phyloP scores from a whole-genome alignment of 345 rosid species.

The Euphorbia tirucalli region DNA sequence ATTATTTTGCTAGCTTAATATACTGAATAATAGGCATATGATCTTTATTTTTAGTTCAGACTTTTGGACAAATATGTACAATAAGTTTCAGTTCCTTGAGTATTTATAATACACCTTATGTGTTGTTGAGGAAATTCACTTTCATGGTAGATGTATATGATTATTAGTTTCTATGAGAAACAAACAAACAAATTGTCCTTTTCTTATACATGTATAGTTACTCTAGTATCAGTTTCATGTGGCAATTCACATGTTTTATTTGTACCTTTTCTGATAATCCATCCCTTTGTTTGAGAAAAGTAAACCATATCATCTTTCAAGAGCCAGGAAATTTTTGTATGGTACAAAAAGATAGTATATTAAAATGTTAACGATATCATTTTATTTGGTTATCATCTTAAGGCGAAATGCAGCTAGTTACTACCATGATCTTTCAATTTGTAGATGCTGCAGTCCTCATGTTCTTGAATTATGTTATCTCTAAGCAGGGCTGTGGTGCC shows the following conservation, averaged over 20 bases:
- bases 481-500: conserved; percentile 99
- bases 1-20: not conserved
- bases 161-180: not conserved
- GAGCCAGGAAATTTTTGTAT: not conserved
- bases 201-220: not conserved
- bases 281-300: not conserved
- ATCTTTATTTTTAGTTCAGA: not conserved
- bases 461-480: conserved; percentile 47
- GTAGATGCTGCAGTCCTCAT: conserved; percentile 41
- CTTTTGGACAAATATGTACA: not conserved
- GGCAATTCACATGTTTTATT: not conserved
- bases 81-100: not conserved
- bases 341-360: not conserved
- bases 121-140: not conserved
- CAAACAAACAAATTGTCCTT: not conserved
- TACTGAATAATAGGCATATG: not conserved
- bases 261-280: not conserved
- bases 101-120: not conserved
- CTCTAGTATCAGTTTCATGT: not conserved
- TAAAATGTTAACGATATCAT: not conserved
- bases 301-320: not conserved
- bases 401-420: conserved; percentile 14
- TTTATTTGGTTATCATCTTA: not conserved
- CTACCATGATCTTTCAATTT: conserved; percentile 12
- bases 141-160: not conserved